A percentile compares a stretch with the other conserved stretches of the same genome.
These are phyloP conservation scores for Stenocarpella maydis DNA, from an alignment of 2,329 filamentous ascomycete species.

Conservation along the genomic window DNA sequence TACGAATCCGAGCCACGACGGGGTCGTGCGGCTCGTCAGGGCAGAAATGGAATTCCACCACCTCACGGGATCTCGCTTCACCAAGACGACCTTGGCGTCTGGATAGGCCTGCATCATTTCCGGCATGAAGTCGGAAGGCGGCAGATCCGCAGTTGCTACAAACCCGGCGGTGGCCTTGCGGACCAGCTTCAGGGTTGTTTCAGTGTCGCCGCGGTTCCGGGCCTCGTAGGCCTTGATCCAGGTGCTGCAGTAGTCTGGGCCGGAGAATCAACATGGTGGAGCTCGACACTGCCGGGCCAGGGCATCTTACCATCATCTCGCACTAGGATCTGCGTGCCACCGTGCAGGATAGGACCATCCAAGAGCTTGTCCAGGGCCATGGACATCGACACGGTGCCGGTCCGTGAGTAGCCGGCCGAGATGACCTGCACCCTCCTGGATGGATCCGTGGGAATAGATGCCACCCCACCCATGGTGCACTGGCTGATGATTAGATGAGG, in stretches of 20 bases:
- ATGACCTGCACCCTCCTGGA: constrained; percentile 31
- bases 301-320: constrained; percentile 6
- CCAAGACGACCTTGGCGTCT: constrained; percentile 14
- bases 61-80: background rate
- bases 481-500: too few species aligned
- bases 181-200: constrained; percentile 38
- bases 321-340: constrained; percentile 27
- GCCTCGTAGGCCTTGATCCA: constrained; percentile 41
- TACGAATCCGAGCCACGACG: background rate
- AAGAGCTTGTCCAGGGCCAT: constrained; percentile 33
- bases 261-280: too few species aligned
- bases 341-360: constrained; percentile 27
- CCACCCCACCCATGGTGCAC: constrained; percentile 30
- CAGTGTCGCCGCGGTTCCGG: constrained; percentile 37
- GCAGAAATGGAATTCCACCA: constrained; percentile 23
- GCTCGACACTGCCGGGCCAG: too few species aligned
- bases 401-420: constrained; percentile 33
- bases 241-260: constrained; percentile 34
- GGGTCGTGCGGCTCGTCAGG: constrained; percentile 10
- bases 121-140: constrained; percentile 14
- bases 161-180: constrained; percentile 35
- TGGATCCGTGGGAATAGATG: constrained; percentile 24
- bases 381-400: constrained; percentile 34
- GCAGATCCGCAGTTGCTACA: constrained; percentile 5
- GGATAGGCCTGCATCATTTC: constrained; percentile 26